Conservation (phyloP, 1,284 basidiomycete species). For the Naganishia liquefaciens region DNA sequence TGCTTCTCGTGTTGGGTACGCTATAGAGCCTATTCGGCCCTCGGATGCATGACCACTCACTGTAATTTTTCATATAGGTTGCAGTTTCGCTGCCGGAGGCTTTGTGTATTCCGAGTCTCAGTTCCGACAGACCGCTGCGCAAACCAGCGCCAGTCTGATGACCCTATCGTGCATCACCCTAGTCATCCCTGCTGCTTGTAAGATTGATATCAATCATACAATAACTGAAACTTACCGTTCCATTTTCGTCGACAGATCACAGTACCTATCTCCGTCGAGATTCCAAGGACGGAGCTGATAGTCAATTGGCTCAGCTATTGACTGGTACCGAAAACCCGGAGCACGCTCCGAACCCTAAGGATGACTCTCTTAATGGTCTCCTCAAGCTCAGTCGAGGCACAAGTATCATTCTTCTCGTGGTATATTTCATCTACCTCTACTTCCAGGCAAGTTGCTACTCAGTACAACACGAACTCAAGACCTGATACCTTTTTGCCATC, state of each 20-base stretch:
- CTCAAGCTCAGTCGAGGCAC: slow-evolving; percentile 81
- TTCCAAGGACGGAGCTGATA: slow-evolving; percentile 11
- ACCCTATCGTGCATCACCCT: slow-evolving; percentile 85
- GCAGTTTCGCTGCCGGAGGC: slow-evolving; percentile 55
- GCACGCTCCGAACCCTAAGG: slow-evolving; percentile 42
- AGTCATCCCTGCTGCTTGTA: slow-evolving; percentile 87
- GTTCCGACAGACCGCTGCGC: slow-evolving; percentile 80
- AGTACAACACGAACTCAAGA: not conserved
- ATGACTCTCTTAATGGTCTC: slow-evolving; percentile 59
- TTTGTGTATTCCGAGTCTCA: slow-evolving; percentile 65
- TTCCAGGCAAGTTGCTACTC: slow-evolving; percentile 64
- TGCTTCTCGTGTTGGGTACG: slow-evolving; percentile 78
- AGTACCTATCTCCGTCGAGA: slow-evolving; percentile 29
- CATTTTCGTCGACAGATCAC: slow-evolving; percentile 38
- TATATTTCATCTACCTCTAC: slow-evolving; percentile 77
- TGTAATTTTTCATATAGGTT: not conserved
- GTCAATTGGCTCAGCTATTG: slow-evolving; percentile 24
- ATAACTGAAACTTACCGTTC: not conserved
- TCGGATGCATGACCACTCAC: not conserved
- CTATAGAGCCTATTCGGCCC: slow-evolving; percentile 44
- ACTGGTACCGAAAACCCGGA: slow-evolving; percentile 33
- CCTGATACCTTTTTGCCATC: slow-evolving; percentile 44
- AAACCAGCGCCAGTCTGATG: slow-evolving; percentile 77
- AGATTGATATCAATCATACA: slow-evolving; percentile 46
- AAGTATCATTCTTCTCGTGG: slow-evolving; percentile 72